Evolutionary conservation across 2,329 filamentous ascomycete species (phyloP), one percentile per base, ranked within the genome.

Genomic region (Penicillium sp.): DNA sequence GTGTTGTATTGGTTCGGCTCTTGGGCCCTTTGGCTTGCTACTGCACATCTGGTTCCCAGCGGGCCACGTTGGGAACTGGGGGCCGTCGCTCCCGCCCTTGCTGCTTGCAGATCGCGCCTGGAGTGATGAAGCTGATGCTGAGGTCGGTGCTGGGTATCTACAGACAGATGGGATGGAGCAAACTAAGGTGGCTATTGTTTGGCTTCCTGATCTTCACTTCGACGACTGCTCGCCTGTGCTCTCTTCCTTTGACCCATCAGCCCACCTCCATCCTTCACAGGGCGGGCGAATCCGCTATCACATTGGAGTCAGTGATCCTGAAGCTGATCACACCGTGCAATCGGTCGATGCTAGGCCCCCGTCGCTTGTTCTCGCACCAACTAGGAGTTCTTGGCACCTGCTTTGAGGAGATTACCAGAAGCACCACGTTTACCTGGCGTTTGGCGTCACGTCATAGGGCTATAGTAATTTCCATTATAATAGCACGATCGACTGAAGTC

Each of bases 51-150:
- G 37, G 47, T 51, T 54, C 52, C 43, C 47, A 47, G 53, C 46
- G 46, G 53, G 56, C 58, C 58, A 56, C 55, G 56, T 59, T 61
- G 55, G 33, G 53, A 29, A 42, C 23, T 37, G 37, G 23, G 50
- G 45, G 7, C 55, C 48, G 53, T 48, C 48, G 44, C 48, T 26
- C 33, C 49, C 48, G 48, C 53, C 56, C 56, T 60, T 60, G 45
- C 58, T 52, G 40, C 45, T 39, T 56, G 58, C 58, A 59, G 56
- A 55, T 55, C 53, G 45, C 37, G 37, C 31, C 24, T 44, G 31
- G 16, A 10, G 7, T 26, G 28, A 36, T 9, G n/a, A 24, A 37
- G 47, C 42, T 48, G 48, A 29, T 44, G 24, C 21, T 42, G 37
- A 13, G 5, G 3, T n/a, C 13, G 31, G 31, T 33, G 31, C 31